A percentile compares a stretch with the other conserved stretches of the same genome.
Evolutionary conservation across 228 moss, liverwort and hornwort species (phyloP).

Genomic region (Sphagnum fallax): DNA sequence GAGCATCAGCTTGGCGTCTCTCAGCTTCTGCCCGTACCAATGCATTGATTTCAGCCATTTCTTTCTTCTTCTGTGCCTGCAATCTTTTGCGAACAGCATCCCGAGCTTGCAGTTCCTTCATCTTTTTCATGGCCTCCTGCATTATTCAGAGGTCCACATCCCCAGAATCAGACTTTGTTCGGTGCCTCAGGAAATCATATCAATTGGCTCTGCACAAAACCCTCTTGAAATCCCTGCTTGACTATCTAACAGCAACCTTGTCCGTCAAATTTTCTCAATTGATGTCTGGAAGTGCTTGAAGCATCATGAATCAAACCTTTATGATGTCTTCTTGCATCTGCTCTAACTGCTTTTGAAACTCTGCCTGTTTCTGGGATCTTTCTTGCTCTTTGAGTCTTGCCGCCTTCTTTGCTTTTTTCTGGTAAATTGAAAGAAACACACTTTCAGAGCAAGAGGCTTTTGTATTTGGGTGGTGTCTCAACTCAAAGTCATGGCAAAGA

Average conservation of each 20-base stretch:
- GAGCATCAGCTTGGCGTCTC: background rate
- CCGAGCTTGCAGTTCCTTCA: background rate
- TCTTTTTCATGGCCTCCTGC: constrained; percentile 2
- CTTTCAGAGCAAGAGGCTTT: background rate
- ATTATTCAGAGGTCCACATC: too few species aligned
- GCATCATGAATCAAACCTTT: constrained; percentile 8
- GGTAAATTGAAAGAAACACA: background rate
- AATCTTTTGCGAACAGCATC: background rate
- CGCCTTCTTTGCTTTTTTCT: constrained; percentile 17
- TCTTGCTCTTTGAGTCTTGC: constrained; percentile 14
- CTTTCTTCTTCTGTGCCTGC: background rate
- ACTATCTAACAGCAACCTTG: background rate
- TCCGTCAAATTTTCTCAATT: background rate
- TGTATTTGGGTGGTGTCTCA: too few species aligned
- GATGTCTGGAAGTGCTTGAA: background rate
- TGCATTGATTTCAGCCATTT: constrained; percentile 1
- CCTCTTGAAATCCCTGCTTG: too few species aligned
- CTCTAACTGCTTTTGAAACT: constrained; percentile 29
- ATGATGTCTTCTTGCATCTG: constrained; percentile 24
- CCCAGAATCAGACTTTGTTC: too few species aligned
- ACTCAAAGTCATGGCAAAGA: too few species aligned
- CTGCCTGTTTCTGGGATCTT: constrained; percentile 23
- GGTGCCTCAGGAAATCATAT: too few species aligned
- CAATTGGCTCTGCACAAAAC: too few species aligned
- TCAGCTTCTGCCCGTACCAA: constrained; percentile 1